Evolutionary conservation across 768 basidiomycete species (phyloP).

Genomic region (Hericium erinaceus): DNA sequence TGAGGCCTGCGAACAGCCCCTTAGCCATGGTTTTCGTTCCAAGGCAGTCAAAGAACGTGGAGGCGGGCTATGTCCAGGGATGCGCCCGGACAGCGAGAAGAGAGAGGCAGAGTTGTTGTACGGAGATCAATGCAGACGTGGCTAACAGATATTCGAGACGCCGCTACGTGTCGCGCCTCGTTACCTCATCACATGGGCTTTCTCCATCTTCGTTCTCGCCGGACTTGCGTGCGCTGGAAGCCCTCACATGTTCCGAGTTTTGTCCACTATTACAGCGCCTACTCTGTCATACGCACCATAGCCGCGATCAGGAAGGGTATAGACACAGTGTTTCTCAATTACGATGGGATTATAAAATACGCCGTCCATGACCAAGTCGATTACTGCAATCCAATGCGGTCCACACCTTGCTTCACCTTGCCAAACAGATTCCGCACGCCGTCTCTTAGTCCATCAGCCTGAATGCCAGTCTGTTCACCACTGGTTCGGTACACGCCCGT

Average conservation of each 20-base stretch:
- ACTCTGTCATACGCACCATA: neutral
- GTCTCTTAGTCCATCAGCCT: constrained; percentile 83
- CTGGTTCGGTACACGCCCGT: constrained; percentile 81
- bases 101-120: neutral
- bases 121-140: neutral
- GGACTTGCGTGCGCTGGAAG: neutral
- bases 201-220: neutral
- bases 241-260: neutral
- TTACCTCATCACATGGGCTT: neutral
- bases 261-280: neutral
- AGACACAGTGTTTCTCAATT: neutral
- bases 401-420: constrained; percentile 83
- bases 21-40: constrained; percentile 51
- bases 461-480: constrained; percentile 57
- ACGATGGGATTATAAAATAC: neutral
- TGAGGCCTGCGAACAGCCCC: constrained; percentile 66
- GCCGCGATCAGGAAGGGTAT: neutral
- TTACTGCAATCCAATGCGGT: constrained; percentile 35
- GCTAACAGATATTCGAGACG: neutral
- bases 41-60: constrained; percentile 10
- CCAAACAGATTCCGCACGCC: constrained; percentile 83
- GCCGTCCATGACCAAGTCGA: too few species aligned
- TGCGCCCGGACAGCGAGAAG: neutral
- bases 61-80: constrained; percentile 5
- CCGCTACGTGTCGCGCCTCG: constrained; percentile 4